These are phyloP conservation scores for Cadophora gregata DNA, from an alignment of 2,329 filamentous ascomycete genomes.

Conservation along the genomic window DNA sequence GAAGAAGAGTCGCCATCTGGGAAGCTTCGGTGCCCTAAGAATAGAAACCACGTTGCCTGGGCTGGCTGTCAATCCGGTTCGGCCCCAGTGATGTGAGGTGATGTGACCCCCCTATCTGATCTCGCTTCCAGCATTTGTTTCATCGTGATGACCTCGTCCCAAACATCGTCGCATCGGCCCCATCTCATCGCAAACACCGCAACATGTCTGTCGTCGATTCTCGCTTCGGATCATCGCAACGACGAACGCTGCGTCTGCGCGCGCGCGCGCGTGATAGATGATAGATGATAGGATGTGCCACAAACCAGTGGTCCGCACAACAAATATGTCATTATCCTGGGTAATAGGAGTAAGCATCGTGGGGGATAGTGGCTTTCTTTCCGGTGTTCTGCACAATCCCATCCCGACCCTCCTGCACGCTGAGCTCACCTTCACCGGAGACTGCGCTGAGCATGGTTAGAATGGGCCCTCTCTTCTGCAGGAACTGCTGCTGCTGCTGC, in stretches of 20 bases:
- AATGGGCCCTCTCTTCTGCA: not conserved
- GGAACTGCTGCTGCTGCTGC: not conserved
- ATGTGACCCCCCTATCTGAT: conserved; percentile 4
- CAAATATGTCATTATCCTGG: conserved; percentile 2
- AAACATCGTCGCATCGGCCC: not conserved
- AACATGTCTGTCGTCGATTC: not conserved
- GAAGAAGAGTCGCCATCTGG: conserved; percentile 10
- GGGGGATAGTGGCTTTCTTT: not conserved
- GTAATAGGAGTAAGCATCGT: conserved; percentile 8
- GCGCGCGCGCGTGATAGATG: too few relatives aligned
- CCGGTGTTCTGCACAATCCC: not conserved
- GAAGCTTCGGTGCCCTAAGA: conserved; percentile 19
- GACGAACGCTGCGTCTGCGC: conserved; percentile 10
- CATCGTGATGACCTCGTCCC: conserved; percentile 15
- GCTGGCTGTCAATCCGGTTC: conserved; percentile 15
- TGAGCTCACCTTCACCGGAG: conserved; percentile 6
- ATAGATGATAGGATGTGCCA: not conserved
- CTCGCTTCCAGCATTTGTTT: conserved; percentile 21
- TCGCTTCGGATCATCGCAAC: conserved; percentile 4
- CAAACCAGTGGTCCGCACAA: not conserved
- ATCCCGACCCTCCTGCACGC: conserved; percentile 2
- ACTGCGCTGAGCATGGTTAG: not conserved
- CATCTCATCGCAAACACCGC: not conserved
- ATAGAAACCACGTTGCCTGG: conserved; percentile 33
- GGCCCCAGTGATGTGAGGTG: conserved; percentile 5